phyloP scores from a whole-genome alignment of 345 rosid genomes.

The Noccaea bulbosa region DNA sequence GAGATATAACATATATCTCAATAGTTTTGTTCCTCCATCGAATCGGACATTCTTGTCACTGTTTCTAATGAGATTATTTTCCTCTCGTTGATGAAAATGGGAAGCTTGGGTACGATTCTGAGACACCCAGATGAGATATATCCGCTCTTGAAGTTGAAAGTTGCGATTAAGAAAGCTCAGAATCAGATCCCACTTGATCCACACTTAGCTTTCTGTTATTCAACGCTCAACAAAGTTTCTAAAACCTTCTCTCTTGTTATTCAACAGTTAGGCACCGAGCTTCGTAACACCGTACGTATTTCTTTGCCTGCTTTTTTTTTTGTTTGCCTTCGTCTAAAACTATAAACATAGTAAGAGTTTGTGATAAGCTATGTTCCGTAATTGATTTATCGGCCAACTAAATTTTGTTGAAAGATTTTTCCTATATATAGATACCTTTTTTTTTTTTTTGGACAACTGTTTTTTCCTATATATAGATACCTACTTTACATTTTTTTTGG shows the following conservation, averaged over 20 bases:
- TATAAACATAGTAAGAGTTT: no score
- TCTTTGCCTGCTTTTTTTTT: no score
- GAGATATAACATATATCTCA: no score
- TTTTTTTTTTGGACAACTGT: no score
- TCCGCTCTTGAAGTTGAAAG: conserved; percentile 73
- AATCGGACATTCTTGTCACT: conserved; percentile 21
- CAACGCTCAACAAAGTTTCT: conserved; percentile 82
- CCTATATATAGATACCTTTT: no score
- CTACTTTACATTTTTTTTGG: no score
- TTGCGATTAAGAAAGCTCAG: conserved; percentile 64
- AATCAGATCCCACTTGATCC: conserved; percentile 83
- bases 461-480: no score
- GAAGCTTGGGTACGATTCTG: conserved; percentile 61
- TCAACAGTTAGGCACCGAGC: conserved; percentile 77
- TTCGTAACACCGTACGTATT: conserved; percentile 69
- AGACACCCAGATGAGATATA: conserved; percentile 79
- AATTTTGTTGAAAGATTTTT: no score
- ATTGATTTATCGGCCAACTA: background rate
- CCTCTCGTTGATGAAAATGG: conserved; percentile 45
- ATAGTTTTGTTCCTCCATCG: background rate
- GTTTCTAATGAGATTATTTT: background rate
- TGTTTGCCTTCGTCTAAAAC: no score
- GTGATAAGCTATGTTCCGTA: background rate
- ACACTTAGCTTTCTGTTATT: conserved; percentile 76
- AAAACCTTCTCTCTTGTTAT: conserved; percentile 80